Base-by-base conservation (phyloP, 768 basidiomycete species). In the Psilocybe azurescens region DNA sequence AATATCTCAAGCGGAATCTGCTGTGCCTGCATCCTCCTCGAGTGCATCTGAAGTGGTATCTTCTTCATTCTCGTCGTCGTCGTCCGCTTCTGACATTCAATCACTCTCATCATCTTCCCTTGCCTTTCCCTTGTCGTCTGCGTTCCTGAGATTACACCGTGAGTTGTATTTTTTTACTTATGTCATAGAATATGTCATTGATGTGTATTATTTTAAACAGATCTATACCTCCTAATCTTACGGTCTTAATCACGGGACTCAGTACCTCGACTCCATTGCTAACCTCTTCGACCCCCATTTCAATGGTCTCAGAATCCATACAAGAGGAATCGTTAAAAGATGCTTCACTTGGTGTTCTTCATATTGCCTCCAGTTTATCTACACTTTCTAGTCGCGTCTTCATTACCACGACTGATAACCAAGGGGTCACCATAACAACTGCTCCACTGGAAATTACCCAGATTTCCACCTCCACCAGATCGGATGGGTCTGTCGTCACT, bases 361-460 rank as follows among this genome's bases (percentile, higher is more conserved):
- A 7, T 11, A 44, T 68, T 61, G 66, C 38, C 58, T 65, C 61
- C 68, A 90, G 88, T 59, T 44, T 44, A n/a, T 80, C 82, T 20
- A 89, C 85, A 2, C 75, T 87, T 56, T 72, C 74, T 59, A 83
- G 78, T 20, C 84, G 83, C 0, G 75, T 89, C 11, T 83, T 81
- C 60, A 63, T 89, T 28, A 83, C 81, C 10, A 88, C 87, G 1
- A 91, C 88, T n/a, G 81, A 90, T 68, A 77, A 73, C 63, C 70
- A 71, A 46, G 90, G 90, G 29, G 73, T 75, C 32, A 72, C 77
- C 5, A 75, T 80, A 3, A 80, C 81, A 13, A 83, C 76, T 56
- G 79, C 86, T 10, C 89, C 90, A n/a, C 74, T 84, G 7, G 68
- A 80, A 28, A 71, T 93, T 63, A 93, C 91, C 8, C 75, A 82